phyloP scores from a whole-genome alignment of 768 basidiomycete species.

The Dioszegia aurantiaca region DNA sequence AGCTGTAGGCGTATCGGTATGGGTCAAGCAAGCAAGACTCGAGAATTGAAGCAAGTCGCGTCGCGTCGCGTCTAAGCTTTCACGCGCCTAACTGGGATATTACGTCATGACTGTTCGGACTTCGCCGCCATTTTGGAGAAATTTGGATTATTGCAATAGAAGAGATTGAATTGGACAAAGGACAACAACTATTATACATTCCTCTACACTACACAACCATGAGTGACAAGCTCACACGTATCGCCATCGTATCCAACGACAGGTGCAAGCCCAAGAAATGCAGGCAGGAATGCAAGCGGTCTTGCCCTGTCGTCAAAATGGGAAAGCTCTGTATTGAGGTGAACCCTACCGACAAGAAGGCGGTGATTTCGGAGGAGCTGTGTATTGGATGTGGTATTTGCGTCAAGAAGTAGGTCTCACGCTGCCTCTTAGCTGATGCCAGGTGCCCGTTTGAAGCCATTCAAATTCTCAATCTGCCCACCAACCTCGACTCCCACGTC shows the following conservation, averaged over 20 bases:
- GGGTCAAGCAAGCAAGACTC: no score
- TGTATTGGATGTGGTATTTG: constrained; percentile 99
- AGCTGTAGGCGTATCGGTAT: no score
- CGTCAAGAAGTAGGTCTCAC: constrained; percentile 80
- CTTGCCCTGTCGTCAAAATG: constrained; percentile 97
- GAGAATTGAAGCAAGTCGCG: background rate
- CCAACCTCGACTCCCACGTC: constrained; percentile 90
- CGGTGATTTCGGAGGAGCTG: constrained; percentile 96
- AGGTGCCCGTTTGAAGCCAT: constrained; percentile 99
- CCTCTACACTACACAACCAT: constrained; percentile 43
- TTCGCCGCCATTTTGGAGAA: no score
- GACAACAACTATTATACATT: constrained; percentile 1
- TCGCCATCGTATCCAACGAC: constrained; percentile 66
- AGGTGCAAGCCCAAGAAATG: constrained; percentile 84
- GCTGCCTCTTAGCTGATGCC: constrained; percentile 5
- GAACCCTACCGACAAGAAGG: constrained; percentile 90
- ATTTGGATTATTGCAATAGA: background rate
- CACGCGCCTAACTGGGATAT: no score
- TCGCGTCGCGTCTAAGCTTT: background rate
- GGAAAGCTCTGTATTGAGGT: constrained; percentile 99
- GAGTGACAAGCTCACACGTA: constrained; percentile 96
- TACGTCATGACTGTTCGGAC: no score
- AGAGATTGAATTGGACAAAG: background rate
- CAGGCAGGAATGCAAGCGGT: constrained; percentile 96
- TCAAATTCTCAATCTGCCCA: constrained; percentile 96